Base-by-base conservation (phyloP, 2,329 filamentous ascomycete genomes). In the Coniella vitis region DNA sequence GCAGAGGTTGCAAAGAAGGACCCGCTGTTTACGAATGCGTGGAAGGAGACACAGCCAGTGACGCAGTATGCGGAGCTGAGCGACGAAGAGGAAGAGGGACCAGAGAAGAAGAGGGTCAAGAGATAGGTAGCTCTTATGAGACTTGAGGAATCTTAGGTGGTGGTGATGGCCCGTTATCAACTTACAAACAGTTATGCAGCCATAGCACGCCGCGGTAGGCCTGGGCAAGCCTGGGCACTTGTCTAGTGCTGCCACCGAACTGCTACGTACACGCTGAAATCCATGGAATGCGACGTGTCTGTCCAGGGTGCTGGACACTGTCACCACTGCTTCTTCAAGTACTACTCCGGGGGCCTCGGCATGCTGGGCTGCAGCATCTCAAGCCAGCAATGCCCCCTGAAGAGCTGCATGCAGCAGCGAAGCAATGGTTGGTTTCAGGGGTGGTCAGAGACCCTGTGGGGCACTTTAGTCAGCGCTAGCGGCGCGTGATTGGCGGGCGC, bases 11-110 rank as follows among this genome's bases (percentile, higher is more conserved):
- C 90, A 12, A 83, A 95, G 67, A 91, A 88, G 63, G 90, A 97
- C 63, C 91, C 90, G 1, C 77, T 95, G 59, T 98, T 97, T 62
- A 98, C 93, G 25, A 88, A 87, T 57, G 93, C 90, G 14, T 98
- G 90, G 87, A 86, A 86, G 62, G 78, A 85, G 58, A 97, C 90
- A 34, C 91, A 97, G 69, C 93, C 93, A 0, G 84, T 90, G 57
- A 89, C 90, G 21, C 85, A 96, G 56, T 98, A 94, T 70, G 86
- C 87, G 7, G 87, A 96, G 38, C 60, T 93, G 31, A 94, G 90
- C 64, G 91, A 95, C 60, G 87, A 90, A 14, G 90, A 95, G 56
- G 76, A 79, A 7, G 76, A 73, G 16, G 78, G 75, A 3, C 81
- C 79, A n/a, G 79, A 87, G 31, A 86, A 83, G 68, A 83, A 83